Percentiles rank a stretch among this genome's conserved stretches.
These are phyloP conservation scores for Candida oleophila DNA, from an alignment of 805 yeast genomes.

Conservation along the genomic window DNA sequence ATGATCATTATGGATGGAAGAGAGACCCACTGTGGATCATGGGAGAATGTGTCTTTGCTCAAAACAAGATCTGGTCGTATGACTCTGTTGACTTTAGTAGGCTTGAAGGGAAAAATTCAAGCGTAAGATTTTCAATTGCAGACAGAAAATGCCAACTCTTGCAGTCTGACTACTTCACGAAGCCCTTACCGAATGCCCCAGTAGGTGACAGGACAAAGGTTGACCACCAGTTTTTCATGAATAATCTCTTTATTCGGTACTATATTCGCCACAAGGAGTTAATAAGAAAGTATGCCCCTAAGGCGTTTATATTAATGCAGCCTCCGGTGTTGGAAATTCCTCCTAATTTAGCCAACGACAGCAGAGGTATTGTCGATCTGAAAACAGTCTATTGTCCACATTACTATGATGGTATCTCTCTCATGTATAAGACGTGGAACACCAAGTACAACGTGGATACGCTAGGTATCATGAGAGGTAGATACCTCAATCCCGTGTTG, in stretches of 20 bases:
- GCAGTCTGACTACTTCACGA: slow-evolving; percentile 32
- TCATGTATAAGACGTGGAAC: slow-evolving; percentile 92
- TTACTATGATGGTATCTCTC: slow-evolving; percentile 91
- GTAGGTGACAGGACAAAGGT: slow-evolving; percentile 18
- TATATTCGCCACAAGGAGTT: slow-evolving; percentile 50
- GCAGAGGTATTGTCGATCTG: slow-evolving; percentile 51
- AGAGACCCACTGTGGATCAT: slow-evolving; percentile 64
- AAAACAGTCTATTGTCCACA: slow-evolving; percentile 81
- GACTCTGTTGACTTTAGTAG: slow-evolving; percentile 18
- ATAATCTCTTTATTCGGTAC: slow-evolving; percentile 62
- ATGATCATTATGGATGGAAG: slow-evolving; percentile 67
- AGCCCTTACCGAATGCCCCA: slow-evolving; percentile 10
- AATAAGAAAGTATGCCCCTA: slow-evolving; percentile 45
- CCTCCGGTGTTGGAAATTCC: slow-evolving; percentile 81
- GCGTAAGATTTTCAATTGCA: slow-evolving; percentile 24
- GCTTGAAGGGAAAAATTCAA: slow-evolving; percentile 22
- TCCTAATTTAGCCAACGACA: slow-evolving; percentile 56
- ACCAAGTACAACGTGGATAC: slow-evolving; percentile 81
- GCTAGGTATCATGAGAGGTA: slow-evolving; percentile 78
- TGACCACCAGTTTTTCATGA: slow-evolving; percentile 57
- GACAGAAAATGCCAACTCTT: slow-evolving; percentile 21
- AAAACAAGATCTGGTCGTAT: slow-evolving; percentile 74
- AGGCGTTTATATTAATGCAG: slow-evolving; percentile 64
- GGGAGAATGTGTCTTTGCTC: slow-evolving; percentile 80
- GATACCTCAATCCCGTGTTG: slow-evolving; percentile 68